phyloP scores from a whole-genome alignment of 106 monocot genomes.

The Gastrodia elata region DNA sequence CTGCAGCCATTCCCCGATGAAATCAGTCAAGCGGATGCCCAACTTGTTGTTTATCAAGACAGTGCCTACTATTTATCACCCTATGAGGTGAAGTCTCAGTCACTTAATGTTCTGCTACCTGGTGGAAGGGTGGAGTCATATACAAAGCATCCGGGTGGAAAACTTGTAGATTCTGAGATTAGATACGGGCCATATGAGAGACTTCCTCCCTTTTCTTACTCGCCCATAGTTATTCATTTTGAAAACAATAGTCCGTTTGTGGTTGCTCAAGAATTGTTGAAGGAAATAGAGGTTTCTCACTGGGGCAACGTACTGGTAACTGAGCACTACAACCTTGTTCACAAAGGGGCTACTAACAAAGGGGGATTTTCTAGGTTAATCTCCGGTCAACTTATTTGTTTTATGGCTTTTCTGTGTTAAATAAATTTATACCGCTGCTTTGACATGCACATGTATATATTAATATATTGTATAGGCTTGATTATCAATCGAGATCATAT shows the following conservation, averaged over 20 bases:
- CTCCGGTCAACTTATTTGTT: constrained; percentile 1
- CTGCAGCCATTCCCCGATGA: constrained; percentile 84
- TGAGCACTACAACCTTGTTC: constrained; percentile 80
- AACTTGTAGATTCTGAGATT: constrained; percentile 66
- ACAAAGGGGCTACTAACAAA: constrained; percentile 77
- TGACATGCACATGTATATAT: no score
- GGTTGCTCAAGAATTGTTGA: constrained; percentile 56
- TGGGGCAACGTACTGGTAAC: constrained; percentile 93
- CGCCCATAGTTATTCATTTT: constrained; percentile 69
- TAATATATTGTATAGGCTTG: constrained; percentile 53
- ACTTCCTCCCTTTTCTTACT: constrained; percentile 56
- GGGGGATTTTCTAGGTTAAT: constrained; percentile 86
- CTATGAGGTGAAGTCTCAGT: constrained; percentile 68
- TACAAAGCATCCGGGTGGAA: constrained; percentile 69
- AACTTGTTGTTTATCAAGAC: constrained; percentile 82
- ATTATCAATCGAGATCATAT: constrained; percentile 64
- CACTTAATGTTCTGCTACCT: constrained; percentile 70
- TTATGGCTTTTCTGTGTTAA: neutral
- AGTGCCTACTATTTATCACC: constrained; percentile 82
- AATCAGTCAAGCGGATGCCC: constrained; percentile 83
- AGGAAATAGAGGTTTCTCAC: constrained; percentile 94
- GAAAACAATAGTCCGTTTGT: constrained; percentile 87
- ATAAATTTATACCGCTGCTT: neutral
- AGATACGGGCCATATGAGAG: constrained; percentile 86
- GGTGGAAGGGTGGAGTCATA: constrained; percentile 81